Evolutionary conservation across 2,329 filamentous ascomycete genomes (phyloP), one percentile per base, ranked within the genome.

Genomic region (Pestalotiopsis sp.): DNA sequence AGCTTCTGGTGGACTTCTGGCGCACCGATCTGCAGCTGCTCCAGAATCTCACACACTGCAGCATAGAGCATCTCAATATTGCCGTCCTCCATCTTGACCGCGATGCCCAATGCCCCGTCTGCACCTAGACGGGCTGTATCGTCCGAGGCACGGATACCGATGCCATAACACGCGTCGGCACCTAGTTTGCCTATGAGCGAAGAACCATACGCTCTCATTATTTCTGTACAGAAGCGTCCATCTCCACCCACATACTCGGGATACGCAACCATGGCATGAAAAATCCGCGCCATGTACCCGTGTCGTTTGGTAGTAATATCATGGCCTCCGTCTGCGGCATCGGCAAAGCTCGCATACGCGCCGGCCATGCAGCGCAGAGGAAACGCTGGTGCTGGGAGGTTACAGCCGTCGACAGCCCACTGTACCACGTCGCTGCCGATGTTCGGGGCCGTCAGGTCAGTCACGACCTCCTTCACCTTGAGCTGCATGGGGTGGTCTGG

Each of bases 61-160:
- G 82, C 77, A 66, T 86, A 84, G 1, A 86, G 74, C 1, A 84
- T 79, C 4, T 76, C 77, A 1, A 82, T 69, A 68, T 77, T 85
- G 0, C 85, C 84, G 59, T 86, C 85, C 67, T 85, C 84, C 7
- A 87, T 78, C 70, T 87, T 86, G 13, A 84, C 80, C 0, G 83
- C 77, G 12, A 86, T 82, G 0, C 83, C 84, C 3, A 86, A 63
- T 0, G 79, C 76, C 4, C 80, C 81, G 1, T 77, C 65, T 0
- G 77, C 78, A 0, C 82, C 81, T 3, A 84, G 74, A 1, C 66
- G 70, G n/a, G 67, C 72, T 0, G 82, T 83, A 23, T 77, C 70
- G 31, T 80, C 75, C 0, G 79, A 81, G 7, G 73, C 76, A n/a
- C 80, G 75, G 3, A 86, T 71, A 0, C 80, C 84, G 7, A 86